Evolutionary conservation across 805 yeast species (phyloP), one percentile per base, ranked within the genome.

Genomic region (Candida golubevii): DNA sequence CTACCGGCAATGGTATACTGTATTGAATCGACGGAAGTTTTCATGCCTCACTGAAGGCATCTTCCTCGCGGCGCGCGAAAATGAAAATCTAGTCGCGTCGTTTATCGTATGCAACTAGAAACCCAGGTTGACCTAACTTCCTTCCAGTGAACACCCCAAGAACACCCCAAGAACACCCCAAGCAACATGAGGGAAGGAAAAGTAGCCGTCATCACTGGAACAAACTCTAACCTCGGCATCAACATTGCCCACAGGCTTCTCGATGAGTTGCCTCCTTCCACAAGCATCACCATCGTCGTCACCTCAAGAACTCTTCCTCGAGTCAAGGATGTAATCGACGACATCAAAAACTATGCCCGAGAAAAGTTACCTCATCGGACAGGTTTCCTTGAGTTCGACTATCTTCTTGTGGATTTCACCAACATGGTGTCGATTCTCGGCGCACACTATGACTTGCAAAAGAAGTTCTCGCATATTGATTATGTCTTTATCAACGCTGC

Each of bases 221-320:
- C 72, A 5, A 60, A 71, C n/a, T 70, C 75, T 39, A 89, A 87
- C 58, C 75, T 93, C 29, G 99, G 99, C 6, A 69, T 86, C 49
- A 86, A 88, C 55, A 85, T 89, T 23, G 96, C 95, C 8, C 80
- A 84, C 60, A 72, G 97, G 40, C 69, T 93, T 27, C 71, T 93
- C 7, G 83, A 81, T 44, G 74, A 77, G 35, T 61, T 79, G 3
- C 81, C 84, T 6, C 60, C 68, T 1, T 71, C 72, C 14, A 68
- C 69, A 8, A 71, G 84, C 46, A 57, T 93, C 38, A 89, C 97
- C 1, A 69, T 93, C 8, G 80, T 93, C 9, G 89, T 91, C 9
- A 90, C 98, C 0, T 86, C 97, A 5, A 74, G 99, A 53, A 87
- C 96, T 0, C 71, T 91, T 38, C 89, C 95, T 7, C 79, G 88